Evolutionary conservation across 75 land plant genomes (phyloP).

Genomic region (Gnetum montanum): DNA sequence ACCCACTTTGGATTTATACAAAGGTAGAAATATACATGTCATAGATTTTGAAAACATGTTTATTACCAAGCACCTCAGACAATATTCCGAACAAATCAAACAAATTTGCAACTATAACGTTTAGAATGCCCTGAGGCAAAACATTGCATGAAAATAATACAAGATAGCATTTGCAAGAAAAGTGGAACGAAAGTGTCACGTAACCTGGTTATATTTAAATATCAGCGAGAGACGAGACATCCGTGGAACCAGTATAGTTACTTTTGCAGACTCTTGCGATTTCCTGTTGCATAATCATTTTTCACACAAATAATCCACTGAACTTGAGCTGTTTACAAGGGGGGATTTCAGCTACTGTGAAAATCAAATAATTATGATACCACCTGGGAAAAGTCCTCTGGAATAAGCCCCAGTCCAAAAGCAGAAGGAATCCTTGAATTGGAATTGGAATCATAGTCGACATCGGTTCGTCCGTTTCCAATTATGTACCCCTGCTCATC

Average conservation of each 20-base stretch:
- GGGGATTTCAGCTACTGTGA: not conserved
- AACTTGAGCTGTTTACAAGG: not conserved
- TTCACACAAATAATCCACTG: not conserved
- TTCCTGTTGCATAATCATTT: constrained; percentile 12
- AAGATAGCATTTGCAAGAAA: too few species aligned
- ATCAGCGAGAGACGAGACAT: constrained; percentile 9
- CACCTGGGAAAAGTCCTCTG: constrained; percentile 44
- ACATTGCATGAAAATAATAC: too few species aligned
- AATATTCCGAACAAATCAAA: too few species aligned
- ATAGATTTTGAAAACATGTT: too few species aligned
- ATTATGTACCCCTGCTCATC: constrained; percentile 25
- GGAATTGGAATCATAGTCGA: constrained; percentile 8
- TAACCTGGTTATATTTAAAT: too few species aligned
- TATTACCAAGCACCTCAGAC: too few species aligned
- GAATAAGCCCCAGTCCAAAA: constrained; percentile 56
- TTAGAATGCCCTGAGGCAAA: too few species aligned
- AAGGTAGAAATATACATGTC: too few species aligned
- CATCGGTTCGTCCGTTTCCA: constrained; percentile 33
- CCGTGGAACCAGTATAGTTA: constrained; percentile 22
- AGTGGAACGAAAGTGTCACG: too few species aligned
- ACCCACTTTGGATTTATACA: too few species aligned
- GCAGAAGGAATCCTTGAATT: constrained; percentile 40
- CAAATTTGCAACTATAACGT: too few species aligned
- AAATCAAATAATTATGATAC: not conserved
- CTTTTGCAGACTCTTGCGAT: constrained; percentile 18